Evolutionary conservation across 805 yeast genomes (phyloP).

Genomic region (Metschnikowia hibisci): DNA sequence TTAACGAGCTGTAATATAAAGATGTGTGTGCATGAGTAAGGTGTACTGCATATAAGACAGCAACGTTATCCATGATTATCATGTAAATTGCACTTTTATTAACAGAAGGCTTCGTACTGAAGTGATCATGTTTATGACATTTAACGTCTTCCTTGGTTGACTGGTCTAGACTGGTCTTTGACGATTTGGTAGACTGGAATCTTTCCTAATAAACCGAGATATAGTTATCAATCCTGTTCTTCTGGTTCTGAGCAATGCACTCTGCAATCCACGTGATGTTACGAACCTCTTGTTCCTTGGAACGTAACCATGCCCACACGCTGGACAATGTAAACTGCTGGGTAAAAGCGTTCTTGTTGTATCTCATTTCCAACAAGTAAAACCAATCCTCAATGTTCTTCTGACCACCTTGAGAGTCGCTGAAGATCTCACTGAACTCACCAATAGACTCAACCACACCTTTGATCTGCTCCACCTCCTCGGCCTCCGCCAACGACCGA

Average conservation of each 20-base stretch:
- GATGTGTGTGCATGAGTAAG: too few species aligned
- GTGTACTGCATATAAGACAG: too few species aligned
- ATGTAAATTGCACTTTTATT: too few species aligned
- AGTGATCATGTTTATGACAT: not conserved
- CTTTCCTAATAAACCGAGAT: conserved; percentile 79
- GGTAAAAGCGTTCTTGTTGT: conserved; percentile 89
- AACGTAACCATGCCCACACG: conserved; percentile 94
- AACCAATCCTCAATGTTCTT: conserved; percentile 90
- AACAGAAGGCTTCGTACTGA: too few species aligned
- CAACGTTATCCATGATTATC: too few species aligned
- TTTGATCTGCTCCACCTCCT: conserved; percentile 82
- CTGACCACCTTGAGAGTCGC: conserved; percentile 32
- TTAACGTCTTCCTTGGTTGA: too few species aligned
- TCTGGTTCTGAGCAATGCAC: conserved; percentile 98
- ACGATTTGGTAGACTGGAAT: not conserved
- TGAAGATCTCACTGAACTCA: conserved; percentile 59
- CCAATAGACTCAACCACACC: conserved; percentile 57
- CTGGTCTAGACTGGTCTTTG: not conserved
- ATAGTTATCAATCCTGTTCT: conserved; percentile 86
- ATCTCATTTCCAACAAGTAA: conserved; percentile 86
- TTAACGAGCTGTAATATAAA: too few species aligned
- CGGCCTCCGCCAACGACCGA: conserved; percentile 64
- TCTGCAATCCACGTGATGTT: conserved; percentile 99
- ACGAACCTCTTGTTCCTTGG: conserved; percentile 94
- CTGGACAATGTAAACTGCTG: conserved; percentile 91